These are phyloP conservation scores for Vigna reflexopilosa DNA, from an alignment of 306 rosid species.

Conservation along the genomic window DNA sequence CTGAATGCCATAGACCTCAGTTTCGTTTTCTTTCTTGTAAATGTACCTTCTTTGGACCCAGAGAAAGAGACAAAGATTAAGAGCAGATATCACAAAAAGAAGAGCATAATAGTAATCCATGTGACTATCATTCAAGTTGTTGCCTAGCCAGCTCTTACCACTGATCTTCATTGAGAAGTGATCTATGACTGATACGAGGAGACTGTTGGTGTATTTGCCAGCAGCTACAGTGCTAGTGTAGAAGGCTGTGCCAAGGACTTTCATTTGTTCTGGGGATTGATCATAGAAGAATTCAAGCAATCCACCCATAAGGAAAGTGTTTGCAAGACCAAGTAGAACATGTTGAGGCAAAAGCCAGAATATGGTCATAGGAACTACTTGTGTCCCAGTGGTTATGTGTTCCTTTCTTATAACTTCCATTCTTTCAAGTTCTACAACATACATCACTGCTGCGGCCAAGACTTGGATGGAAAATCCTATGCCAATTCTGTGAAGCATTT, in stretches of 20 bases:
- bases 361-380: constrained; percentile 75
- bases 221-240: constrained; percentile 75
- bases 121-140: constrained; percentile 70
- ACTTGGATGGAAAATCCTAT: constrained; percentile 62
- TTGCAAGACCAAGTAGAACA: constrained; percentile 64
- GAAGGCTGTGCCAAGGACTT: constrained; percentile 76
- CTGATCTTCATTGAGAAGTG: constrained; percentile 54
- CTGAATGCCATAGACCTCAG: constrained; percentile 3
- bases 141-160: constrained; percentile 69
- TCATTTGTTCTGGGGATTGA: constrained; percentile 85
- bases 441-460: constrained; percentile 50
- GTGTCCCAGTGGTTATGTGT: constrained; percentile 50
- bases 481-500: constrained; percentile 67
- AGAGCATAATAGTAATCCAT: constrained; percentile 74
- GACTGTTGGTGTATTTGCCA: constrained; percentile 71
- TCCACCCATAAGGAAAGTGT: constrained; percentile 69
- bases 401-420: constrained; percentile 53
- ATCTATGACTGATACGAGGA: constrained; percentile 63
- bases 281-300: constrained; percentile 81
- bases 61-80: constrained; percentile 50
- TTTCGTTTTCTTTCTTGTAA: constrained; percentile 37
- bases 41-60: constrained; percentile 37
- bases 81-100: constrained; percentile 57
- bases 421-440: constrained; percentile 59
- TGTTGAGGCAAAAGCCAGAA: constrained; percentile 80